phyloP scores from a whole-genome alignment of 352 stramenopile genomes.

The Pythium diclinum region DNA sequence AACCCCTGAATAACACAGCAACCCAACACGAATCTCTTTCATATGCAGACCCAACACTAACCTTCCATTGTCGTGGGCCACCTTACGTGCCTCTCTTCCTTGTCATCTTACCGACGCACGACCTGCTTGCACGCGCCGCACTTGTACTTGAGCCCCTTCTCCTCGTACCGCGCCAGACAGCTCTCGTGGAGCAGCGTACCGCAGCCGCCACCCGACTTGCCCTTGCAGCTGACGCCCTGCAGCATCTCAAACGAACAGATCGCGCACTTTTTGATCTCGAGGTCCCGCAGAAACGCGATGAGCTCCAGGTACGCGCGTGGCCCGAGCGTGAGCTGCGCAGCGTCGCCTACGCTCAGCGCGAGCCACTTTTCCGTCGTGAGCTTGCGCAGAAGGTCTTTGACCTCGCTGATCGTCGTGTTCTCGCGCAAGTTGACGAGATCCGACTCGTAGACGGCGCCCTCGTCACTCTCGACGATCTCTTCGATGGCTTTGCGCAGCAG shows the following conservation, averaged over 20 bases:
- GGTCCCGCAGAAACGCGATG: constrained; percentile 63
- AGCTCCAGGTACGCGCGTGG: constrained; percentile 72
- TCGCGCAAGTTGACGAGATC: constrained; percentile 75
- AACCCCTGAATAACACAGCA: too few species aligned
- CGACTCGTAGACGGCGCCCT: constrained; percentile 59
- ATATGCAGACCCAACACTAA: too few species aligned
- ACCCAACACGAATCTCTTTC: too few species aligned
- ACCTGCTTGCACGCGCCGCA: constrained; percentile 47
- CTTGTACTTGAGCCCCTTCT: constrained; percentile 57
- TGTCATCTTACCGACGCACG: constrained; percentile 32
- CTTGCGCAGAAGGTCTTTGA: constrained; percentile 61
- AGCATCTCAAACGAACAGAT: constrained; percentile 80
- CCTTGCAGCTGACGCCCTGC: constrained; percentile 47
- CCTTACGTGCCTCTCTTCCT: too few species aligned
- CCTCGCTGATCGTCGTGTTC: constrained; percentile 58
- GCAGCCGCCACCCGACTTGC: constrained; percentile 27
- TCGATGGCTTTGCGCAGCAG: constrained; percentile 81
- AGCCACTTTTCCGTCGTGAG: constrained; percentile 73
- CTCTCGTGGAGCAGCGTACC: constrained; percentile 44
- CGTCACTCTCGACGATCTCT: constrained; percentile 76
- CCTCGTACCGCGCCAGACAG: constrained; percentile 67
- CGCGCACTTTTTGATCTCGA: constrained; percentile 73
- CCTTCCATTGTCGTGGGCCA: too few species aligned
- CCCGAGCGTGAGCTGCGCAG: constrained; percentile 51
- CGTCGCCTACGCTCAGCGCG: constrained; percentile 38